Evolutionary conservation across 495 filamentous ascomycete species (phyloP).

Genomic region (Pyrenopolyporus hunteri): DNA sequence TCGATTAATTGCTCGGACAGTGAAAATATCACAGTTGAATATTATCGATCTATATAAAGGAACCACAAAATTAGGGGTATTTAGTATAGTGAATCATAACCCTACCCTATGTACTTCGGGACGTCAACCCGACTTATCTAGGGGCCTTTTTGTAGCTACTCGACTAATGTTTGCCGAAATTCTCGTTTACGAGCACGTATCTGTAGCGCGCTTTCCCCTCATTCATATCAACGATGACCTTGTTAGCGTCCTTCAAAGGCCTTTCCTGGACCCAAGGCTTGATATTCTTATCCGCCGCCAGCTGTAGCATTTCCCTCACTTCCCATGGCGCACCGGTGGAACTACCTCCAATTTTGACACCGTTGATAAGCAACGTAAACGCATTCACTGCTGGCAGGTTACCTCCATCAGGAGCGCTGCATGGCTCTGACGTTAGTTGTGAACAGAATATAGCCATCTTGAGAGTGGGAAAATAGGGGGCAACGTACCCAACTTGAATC

Average conservation of each 20-base stretch:
- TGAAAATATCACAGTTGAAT: no score
- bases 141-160: no score
- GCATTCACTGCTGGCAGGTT: slow-evolving; percentile 61
- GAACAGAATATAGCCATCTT: neutral
- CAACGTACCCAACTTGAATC: slow-evolving; percentile 75
- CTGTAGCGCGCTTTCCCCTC: slow-evolving; percentile 74
- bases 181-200: slow-evolving; percentile 74
- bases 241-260: slow-evolving; percentile 75
- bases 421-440: slow-evolving; percentile 1
- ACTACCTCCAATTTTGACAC: slow-evolving; percentile 73
- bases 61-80: no score
- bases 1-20: no score
- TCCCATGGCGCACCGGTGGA: slow-evolving; percentile 75
- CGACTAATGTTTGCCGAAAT: slow-evolving; percentile 35
- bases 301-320: slow-evolving; percentile 78
- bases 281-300: slow-evolving; percentile 77
- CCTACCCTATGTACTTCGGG: no score
- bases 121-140: no score
- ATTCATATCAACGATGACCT: slow-evolving; percentile 70
- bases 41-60: no score
- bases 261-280: slow-evolving; percentile 75
- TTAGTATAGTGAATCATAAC: no score
- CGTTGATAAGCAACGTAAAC: slow-evolving; percentile 71
- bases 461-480: slow-evolving; percentile 65
- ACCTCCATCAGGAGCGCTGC: slow-evolving; percentile 48